Percentiles rank a stretch among this genome's conserved stretches.
phyloP scores from a whole-genome alignment of 2,329 filamentous ascomycete genomes.

The Clarireedia paspali region DNA sequence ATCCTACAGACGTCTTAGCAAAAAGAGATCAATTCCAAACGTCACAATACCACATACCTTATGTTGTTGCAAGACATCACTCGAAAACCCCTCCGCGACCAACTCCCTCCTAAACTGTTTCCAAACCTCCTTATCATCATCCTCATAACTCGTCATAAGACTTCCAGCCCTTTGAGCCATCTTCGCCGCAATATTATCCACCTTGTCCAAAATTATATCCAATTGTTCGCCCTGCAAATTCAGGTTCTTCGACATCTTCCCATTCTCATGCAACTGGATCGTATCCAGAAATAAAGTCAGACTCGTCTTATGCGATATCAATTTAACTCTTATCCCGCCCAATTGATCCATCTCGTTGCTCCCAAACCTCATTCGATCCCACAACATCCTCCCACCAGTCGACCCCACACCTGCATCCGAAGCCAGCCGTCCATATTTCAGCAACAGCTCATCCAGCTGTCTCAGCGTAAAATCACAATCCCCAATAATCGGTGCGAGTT shows the following conservation, averaged over 20 bases:
- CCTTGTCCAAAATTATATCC: slow-evolving; percentile 51
- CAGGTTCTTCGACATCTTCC: slow-evolving; percentile 30
- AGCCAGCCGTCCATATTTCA: slow-evolving; percentile 34
- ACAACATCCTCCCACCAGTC: slow-evolving; percentile 13
- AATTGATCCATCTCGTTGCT: slow-evolving; percentile 29
- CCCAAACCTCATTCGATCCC: slow-evolving; percentile 24
- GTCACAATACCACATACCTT: slow-evolving; percentile 37
- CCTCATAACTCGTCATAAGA: slow-evolving; percentile 30
- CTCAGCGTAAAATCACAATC: slow-evolving; percentile 48
- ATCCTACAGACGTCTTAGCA: slow-evolving; percentile 36
- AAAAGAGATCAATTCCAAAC: background rate
- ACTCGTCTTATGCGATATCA: slow-evolving; percentile 44
- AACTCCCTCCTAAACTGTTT: slow-evolving; percentile 51
- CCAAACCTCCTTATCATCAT: slow-evolving; percentile 48
- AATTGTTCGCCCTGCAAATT: slow-evolving; percentile 31
- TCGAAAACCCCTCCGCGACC: slow-evolving; percentile 49
- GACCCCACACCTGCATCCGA: slow-evolving; percentile 11
- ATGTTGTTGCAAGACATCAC: slow-evolving; percentile 46
- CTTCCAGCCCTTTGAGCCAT: slow-evolving; percentile 37
- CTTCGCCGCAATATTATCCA: slow-evolving; percentile 47
- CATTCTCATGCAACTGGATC: slow-evolving; percentile 44
- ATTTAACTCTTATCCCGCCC: slow-evolving; percentile 31
- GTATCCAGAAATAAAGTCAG: slow-evolving; percentile 51
- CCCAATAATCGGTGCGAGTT: slow-evolving; percentile 44
- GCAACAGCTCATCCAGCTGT: slow-evolving; percentile 46